Conservation (phyloP, 2,329 filamentous ascomycete genomes). For the Leptoxyphium fumago region DNA sequence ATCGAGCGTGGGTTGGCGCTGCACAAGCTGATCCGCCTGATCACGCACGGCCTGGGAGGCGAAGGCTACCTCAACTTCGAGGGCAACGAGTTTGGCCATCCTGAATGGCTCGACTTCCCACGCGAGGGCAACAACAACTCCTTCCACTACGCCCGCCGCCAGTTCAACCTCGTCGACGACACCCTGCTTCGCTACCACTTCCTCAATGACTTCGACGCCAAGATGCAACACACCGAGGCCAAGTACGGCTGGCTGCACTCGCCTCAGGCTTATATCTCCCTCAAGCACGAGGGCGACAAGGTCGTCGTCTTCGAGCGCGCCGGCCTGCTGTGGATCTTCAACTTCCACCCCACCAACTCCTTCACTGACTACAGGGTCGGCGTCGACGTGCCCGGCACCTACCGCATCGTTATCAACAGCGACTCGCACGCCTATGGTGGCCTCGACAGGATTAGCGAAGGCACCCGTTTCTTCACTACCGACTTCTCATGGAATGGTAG, state of each 20-base stretch:
- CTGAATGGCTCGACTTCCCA: conserved; percentile 97
- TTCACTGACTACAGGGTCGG: conserved; percentile 89
- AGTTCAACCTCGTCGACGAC: conserved; percentile 87
- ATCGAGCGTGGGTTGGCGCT: conserved; percentile 84
- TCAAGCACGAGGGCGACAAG: conserved; percentile 91
- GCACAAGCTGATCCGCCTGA: conserved; percentile 93
- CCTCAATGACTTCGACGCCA: conserved; percentile 83
- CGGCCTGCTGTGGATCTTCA: conserved; percentile 85
- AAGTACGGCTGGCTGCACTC: conserved; percentile 85
- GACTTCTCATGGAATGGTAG: conserved; percentile 79
- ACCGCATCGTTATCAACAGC: conserved; percentile 70
- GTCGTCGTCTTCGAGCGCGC: conserved; percentile 90
- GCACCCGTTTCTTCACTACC: conserved; percentile 84
- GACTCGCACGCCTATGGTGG: conserved; percentile 70
- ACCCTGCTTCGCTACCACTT: conserved; percentile 71
- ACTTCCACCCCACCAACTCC: conserved; percentile 75
- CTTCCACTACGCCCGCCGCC: conserved; percentile 46
- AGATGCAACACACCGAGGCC: conserved; percentile 77
- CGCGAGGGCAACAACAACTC: conserved; percentile 49
- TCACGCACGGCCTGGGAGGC: conserved; percentile 82
- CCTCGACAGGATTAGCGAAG: conserved; percentile 58
- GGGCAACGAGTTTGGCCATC: conserved; percentile 96
- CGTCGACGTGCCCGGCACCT: conserved; percentile 70
- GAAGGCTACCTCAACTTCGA: conserved; percentile 98
- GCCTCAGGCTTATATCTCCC: conserved; percentile 75